Percentiles rank a stretch among this genome's conserved stretches.
Evolutionary conservation across 768 basidiomycete species (phyloP).

Genomic region (Agrocybe praecox): DNA sequence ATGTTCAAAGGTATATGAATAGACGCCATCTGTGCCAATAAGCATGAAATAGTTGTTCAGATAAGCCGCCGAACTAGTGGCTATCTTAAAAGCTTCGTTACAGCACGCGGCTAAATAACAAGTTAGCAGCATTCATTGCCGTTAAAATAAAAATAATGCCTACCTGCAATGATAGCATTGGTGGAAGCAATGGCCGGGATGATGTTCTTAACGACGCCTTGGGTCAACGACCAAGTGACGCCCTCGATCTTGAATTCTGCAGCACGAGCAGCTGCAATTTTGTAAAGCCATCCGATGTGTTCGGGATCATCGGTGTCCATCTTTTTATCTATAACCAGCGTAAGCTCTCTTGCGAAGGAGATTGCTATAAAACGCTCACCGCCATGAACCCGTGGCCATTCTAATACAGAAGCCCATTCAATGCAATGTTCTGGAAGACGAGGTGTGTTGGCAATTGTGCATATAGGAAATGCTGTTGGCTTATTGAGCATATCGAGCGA

Average conservation of each 20-base stretch:
- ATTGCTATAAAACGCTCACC: constrained; percentile 49
- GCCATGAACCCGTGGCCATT: constrained; percentile 94
- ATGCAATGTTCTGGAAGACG: constrained; percentile 98
- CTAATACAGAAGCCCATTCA: constrained; percentile 98
- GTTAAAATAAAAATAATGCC: not conserved
- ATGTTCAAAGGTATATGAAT: constrained; percentile 97
- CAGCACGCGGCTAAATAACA: constrained; percentile 80
- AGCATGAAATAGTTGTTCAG: constrained; percentile 99
- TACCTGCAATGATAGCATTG: constrained; percentile 96
- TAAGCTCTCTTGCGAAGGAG: not conserved
- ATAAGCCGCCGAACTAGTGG: constrained; percentile 91
- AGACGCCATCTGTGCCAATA: constrained; percentile 94
- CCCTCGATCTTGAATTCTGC: constrained; percentile 97
- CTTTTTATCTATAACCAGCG: constrained; percentile 72
- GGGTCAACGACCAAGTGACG: constrained; percentile 96
- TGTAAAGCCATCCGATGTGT: constrained; percentile 93
- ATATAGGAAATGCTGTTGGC: constrained; percentile 95
- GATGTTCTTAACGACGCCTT: constrained; percentile 99
- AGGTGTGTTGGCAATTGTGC: constrained; percentile 98
- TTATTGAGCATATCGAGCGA: constrained; percentile 98
- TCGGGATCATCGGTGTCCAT: constrained; percentile 98
- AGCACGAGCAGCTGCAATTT: constrained; percentile 78
- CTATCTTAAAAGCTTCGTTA: constrained; percentile 99
- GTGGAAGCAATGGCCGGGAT: constrained; percentile 99
- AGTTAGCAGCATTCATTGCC: not conserved